Evolutionary conservation across 2,329 filamentous ascomycete genomes (phyloP), one percentile per base, ranked within the genome.

Genomic region (Fusarium gaditjirri): DNA sequence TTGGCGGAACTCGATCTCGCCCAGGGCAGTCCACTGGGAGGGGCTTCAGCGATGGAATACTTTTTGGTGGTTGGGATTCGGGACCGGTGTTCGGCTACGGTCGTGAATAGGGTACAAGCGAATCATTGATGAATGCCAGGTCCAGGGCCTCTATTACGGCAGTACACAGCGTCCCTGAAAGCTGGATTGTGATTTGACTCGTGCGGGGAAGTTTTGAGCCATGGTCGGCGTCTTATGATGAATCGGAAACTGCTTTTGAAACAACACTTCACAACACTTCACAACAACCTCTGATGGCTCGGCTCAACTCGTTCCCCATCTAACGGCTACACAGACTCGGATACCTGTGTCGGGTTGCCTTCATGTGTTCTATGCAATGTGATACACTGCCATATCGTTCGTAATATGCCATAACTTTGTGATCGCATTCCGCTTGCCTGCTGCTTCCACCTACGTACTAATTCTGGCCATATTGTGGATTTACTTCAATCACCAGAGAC

Each of bases 51-150:
- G 71, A 74, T 76, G 75, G 73, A 68, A 74, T 52, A 73, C 61
- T 68, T 64, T 66, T 63, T 53, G 64, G 70, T 72, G 75, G 75
- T 76, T 66, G 70, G 73, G 59, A 58, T 75, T 69, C 61, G 73
- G 67, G 75, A 72, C 50, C 56, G 71, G 57, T 61, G 65, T 41
- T 70, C 54, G 70, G 68, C 66, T 66, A 62, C 73, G 61, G 59
- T 60, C 69, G 62, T 74, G 75, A 69, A 59, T 76, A 75, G 72
- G 75, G 69, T 76, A 76, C 71, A 77, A 76, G 71, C 75, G 75
- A 76, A 75, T 76, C 73, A 76, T 75, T 65, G 75, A 77, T 76
- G 73, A 76, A 77, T 77, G 74, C 56, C 73, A 76, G 75, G 75
- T 69, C 71, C 72, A 68, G 74, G 75, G 75, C 74, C 73, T 72